Base-by-base conservation (phyloP, 495 filamentous ascomycete species). In the Podospora pseudopauciseta region DNA sequence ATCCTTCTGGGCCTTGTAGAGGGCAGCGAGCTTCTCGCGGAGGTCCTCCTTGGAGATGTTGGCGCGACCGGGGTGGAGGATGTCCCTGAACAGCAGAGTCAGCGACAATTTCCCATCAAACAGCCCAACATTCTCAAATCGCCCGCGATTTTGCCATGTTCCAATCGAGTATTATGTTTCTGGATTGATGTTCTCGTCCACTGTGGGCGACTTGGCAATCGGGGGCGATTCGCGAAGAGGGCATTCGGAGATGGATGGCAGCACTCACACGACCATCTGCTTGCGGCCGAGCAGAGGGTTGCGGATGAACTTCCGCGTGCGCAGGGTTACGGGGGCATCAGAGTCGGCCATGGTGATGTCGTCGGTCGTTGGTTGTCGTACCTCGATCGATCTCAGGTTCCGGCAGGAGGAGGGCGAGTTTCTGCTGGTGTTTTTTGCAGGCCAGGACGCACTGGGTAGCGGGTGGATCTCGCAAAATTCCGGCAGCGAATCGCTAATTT, bases 261-360 rank as follows among this genome's bases (percentile, higher is more conserved):
- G 20, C 44, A 91, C 96, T 88, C 94, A 99, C 95, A 98, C 92
- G 84, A 99, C 96, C 95, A 99, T 98, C 89, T 99, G 96, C 87
- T 95, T 97, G 79, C 94, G 91, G 78, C 89, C 94, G 73, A 99
- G 91, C 80, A 99, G 92, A 80, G 96, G 91, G 87, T 99, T 99
- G 84, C 93, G 91, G 83, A 98, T 96, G 92, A 99, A 99, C 87
- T 99, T 99, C 91, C 96, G 94, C 82, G 96, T 99, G 84, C 96
- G 92, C 86, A 99, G 85, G 75, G 95, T 99, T 79, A 99, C 92
- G 74, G 90, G 87, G 80, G 86, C 78, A 77, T 90, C 89, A 67
- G 86, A 82, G 83, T 97, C 95, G 82, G 94, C 88, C 95, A 97
- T 98, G 80, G 74, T 77, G 70, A 70, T 71, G 71, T 67, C 39